Conservation (phyloP, 306 rosid species). For the Citrullus colocynthis region DNA sequence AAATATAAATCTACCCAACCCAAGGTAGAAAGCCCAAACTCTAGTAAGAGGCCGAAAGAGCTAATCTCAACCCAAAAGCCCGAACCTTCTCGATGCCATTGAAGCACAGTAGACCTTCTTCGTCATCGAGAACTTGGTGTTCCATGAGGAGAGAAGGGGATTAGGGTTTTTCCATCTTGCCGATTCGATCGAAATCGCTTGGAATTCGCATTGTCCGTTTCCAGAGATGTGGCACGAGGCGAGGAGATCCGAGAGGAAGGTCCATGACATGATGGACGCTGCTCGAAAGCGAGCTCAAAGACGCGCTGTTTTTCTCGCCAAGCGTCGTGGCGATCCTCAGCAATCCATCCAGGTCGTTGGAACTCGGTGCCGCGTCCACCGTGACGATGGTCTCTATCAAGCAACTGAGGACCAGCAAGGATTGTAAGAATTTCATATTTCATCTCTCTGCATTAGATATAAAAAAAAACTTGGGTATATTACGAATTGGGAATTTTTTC, state of each 20-base stretch:
- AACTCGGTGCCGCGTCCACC: conserved; percentile 62
- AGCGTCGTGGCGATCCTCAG: conserved; percentile 94
- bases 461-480: neutral
- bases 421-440: conserved; percentile 41
- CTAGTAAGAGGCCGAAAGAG: neutral
- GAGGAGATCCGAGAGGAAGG: conserved; percentile 91
- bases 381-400: conserved; percentile 88
- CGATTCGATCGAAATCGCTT: neutral
- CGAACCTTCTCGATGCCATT: neutral
- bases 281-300: conserved; percentile 96
- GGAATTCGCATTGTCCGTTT: neutral
- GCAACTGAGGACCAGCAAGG: conserved; percentile 96
- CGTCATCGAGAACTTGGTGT: neutral
- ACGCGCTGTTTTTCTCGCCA: conserved; percentile 83
- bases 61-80: neutral
- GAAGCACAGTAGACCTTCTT: neutral
- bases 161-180: neutral
- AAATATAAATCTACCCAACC: neutral
- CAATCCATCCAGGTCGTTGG: conserved; percentile 74
- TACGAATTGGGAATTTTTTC: neutral
- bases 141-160: neutral
- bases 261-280: conserved; percentile 98
- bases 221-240: conserved; percentile 96
- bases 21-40: neutral
- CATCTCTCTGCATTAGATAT: neutral